Conservation (phyloP, 805 yeast genomes). For the Metschnikowia peoriensis region DNA sequence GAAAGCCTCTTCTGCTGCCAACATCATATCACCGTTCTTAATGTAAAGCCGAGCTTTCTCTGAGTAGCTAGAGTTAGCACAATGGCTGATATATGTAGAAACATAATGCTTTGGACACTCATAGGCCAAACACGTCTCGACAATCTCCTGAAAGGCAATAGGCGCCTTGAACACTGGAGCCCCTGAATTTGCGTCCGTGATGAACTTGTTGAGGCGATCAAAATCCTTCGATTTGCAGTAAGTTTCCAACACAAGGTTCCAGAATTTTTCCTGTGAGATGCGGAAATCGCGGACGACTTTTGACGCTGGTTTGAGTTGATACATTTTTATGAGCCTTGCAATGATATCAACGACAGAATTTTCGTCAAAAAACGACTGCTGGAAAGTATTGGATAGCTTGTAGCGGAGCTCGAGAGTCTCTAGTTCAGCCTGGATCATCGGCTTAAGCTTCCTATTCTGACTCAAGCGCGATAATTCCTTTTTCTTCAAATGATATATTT, state of each 20-base stretch:
- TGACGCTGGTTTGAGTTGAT: conserved; percentile 51
- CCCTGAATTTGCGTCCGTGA: conserved; percentile 22
- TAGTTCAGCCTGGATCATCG: conserved; percentile 27
- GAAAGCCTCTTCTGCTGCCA: conserved; percentile 51
- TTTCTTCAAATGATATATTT: conserved; percentile 23
- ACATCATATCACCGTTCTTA: conserved; percentile 48
- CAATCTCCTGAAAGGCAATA: conserved; percentile 70
- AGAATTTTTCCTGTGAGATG: conserved; percentile 55
- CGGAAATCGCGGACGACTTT: conserved; percentile 52
- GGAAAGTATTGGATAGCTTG: conserved; percentile 34
- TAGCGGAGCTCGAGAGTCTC: conserved; percentile 33
- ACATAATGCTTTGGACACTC: conserved; percentile 61
- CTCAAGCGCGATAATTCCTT: conserved; percentile 18
- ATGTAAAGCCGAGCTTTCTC: conserved; percentile 51
- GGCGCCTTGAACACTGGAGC: conserved; percentile 48
- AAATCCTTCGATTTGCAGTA: conserved; percentile 49
- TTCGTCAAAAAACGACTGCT: conserved; percentile 27
- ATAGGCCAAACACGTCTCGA: conserved; percentile 45
- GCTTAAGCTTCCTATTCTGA: conserved; percentile 19
- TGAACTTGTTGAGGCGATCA: conserved; percentile 48
- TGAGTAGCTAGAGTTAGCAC: conserved; percentile 43
- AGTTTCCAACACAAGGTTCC: conserved; percentile 51
- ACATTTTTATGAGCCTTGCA: conserved; percentile 30
- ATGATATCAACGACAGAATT: conserved; percentile 28
- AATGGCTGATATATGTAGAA: conserved; percentile 54